Conservation (phyloP, 2,329 filamentous ascomycete species). For the Westerdykella sp. region DNA sequence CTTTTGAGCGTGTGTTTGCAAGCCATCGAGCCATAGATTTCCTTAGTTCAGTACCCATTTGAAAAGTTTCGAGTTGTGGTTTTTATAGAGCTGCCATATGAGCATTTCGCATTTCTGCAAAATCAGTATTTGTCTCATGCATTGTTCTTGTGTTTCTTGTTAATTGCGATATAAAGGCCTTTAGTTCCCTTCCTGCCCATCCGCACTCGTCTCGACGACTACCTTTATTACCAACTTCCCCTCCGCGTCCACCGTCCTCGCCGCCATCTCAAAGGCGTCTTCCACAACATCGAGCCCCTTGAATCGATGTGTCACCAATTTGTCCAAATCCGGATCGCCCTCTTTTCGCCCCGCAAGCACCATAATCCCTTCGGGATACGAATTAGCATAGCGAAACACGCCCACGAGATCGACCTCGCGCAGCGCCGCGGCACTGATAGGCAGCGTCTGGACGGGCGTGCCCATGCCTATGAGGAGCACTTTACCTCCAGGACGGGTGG, state of each 20-base stretch:
- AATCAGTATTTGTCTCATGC: too few species aligned
- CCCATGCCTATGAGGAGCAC: conserved; percentile 77
- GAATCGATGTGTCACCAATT: conserved; percentile 69
- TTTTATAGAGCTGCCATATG: too few species aligned
- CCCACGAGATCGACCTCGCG: conserved; percentile 74
- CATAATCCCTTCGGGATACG: conserved; percentile 64
- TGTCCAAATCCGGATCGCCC: conserved; percentile 57
- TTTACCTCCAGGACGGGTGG: conserved; percentile 63
- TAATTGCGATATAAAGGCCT: neutral
- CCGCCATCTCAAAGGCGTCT: conserved; percentile 64
- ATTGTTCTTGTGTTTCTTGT: too few species aligned
- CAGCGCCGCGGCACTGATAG: conserved; percentile 64
- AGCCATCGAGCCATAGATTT: too few species aligned
- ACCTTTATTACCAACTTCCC: conserved; percentile 69
- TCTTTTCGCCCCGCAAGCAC: conserved; percentile 45
- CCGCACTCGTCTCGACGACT: conserved; percentile 45
- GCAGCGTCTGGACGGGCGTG: conserved; percentile 67
- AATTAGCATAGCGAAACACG: conserved; percentile 72
- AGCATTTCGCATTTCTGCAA: too few species aligned
- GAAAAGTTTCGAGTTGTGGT: too few species aligned
- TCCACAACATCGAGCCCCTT: conserved; percentile 57
- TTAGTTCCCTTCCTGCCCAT: conserved; percentile 10
- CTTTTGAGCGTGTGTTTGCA: too few species aligned
- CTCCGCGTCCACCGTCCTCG: conserved; percentile 59
- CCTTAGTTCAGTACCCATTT: too few species aligned